phyloP scores from a whole-genome alignment of 2,329 filamentous ascomycete genomes.

The Thermochaetoides dissita region DNA sequence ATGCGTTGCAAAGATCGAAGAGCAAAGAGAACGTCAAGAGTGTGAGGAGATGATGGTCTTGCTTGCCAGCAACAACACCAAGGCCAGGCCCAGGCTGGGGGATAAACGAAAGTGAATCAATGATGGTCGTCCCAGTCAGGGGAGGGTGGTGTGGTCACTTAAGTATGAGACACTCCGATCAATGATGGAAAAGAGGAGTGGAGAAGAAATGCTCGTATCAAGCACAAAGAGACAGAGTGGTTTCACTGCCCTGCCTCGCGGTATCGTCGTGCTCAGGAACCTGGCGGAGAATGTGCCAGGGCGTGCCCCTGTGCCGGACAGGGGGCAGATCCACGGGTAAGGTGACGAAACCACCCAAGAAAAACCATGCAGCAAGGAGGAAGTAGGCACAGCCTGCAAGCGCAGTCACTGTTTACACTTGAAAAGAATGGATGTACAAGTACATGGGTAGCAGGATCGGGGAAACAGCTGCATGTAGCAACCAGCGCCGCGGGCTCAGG shows the following conservation, averaged over 20 bases:
- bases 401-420: slow-evolving; percentile 1
- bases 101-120: neutral
- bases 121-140: neutral
- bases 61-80: slow-evolving; percentile 4
- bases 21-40: slow-evolving; percentile 3
- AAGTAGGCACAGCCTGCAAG: slow-evolving; percentile 10
- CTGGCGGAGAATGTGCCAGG: neutral
- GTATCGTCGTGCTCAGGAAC: too few species aligned
- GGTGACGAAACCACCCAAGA: slow-evolving; percentile 1
- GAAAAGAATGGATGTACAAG: slow-evolving; percentile 2
- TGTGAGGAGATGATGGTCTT: slow-evolving; percentile 1
- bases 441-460: neutral
- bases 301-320: slow-evolving; percentile 4
- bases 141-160: slow-evolving; percentile 5
- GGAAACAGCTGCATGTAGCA: neutral
- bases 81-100: slow-evolving; percentile 2
- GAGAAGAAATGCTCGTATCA: slow-evolving; percentile 4
- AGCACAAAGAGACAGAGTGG: neutral
- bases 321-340: slow-evolving; percentile 1
- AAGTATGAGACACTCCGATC: slow-evolving; percentile 2
- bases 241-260: neutral
- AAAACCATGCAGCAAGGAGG: slow-evolving; percentile 2
- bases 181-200: neutral
- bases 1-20: slow-evolving; percentile 8
- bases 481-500: slow-evolving; percentile 2